phyloP scores from a whole-genome alignment of 345 rosid genomes.

The Linum lewisii region DNA sequence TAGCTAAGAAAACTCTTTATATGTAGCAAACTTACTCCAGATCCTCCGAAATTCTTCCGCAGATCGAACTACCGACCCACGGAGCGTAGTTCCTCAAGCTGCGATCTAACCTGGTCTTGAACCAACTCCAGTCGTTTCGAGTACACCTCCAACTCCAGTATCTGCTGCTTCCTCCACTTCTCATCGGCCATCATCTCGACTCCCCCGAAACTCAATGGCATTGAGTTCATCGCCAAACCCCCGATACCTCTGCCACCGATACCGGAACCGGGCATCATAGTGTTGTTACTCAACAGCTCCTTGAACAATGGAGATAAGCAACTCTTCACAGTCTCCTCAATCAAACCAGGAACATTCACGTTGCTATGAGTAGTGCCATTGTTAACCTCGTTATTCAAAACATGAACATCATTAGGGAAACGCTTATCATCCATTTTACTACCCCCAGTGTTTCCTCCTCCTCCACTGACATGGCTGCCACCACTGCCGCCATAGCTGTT shows the following conservation, averaged over 20 bases:
- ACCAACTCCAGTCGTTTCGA: constrained; percentile 19
- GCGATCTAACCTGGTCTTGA: constrained; percentile 13
- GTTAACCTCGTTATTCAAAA: constrained; percentile 1
- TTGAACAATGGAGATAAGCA: constrained; percentile 73
- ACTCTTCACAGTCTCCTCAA: constrained; percentile 75
- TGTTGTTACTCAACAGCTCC: constrained; percentile 45
- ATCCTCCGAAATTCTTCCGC: background rate
- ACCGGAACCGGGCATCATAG: constrained; percentile 11
- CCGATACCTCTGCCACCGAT: constrained; percentile 25
- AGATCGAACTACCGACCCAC: constrained; percentile 19
- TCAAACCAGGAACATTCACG: constrained; percentile 26
- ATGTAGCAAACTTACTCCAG: background rate
- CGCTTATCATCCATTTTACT: constrained; percentile 48
- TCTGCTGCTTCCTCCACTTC: constrained; percentile 13
- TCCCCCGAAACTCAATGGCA: constrained; percentile 22
- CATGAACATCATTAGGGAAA: constrained; percentile 21
- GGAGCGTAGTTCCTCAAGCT: constrained; percentile 40
- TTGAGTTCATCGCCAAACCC: constrained; percentile 30
- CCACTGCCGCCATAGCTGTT: background rate
- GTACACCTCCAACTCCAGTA: constrained; percentile 15
- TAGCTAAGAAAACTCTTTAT: background rate
- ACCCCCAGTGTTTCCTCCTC: constrained; percentile 8
- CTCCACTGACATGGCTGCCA: background rate
- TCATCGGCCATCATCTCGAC: constrained; percentile 20
- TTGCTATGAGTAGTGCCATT: constrained; percentile 7